Evolutionary conservation across 768 basidiomycete genomes (phyloP), one percentile per base, ranked within the genome.

Genomic region (Sporobolomyces phaffii): DNA sequence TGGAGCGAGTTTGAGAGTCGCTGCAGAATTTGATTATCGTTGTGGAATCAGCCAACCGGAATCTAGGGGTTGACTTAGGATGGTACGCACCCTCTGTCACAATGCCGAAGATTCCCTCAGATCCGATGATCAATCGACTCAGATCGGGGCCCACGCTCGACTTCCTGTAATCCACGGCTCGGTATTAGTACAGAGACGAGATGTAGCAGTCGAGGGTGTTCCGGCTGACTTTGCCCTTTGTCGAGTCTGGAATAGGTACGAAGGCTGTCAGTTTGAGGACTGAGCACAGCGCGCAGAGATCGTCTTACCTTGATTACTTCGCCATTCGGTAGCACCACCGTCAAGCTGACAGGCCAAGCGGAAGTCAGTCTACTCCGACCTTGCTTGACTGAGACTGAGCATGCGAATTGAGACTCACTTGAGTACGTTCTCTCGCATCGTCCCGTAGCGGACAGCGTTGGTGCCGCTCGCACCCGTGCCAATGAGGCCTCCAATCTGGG

Each of bases 391-490:
- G n/a, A n/a, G n/a, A n/a, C n/a, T n/a, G n/a, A n/a, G n/a, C n/a
- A n/a, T n/a, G n/a, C n/a, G 14, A 18, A 29, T 7, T 18, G 22
- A 29, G 34, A 40, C 68, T 49, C 5, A 65, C 68, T 72, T 72
- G 33, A 72, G 64, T 0, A 72, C 67, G 31, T 69, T 69, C 20
- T 73, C 75, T 2, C 72, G 41, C 73, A 72, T 72, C 14, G 67
- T 69, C 9, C 71, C 71, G 13, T 72, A 72, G 3, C 67, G 60
- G 1, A 72, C 71, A 0, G 71, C 71, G 38, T 82, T 78, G 83
- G 90, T 91, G 57, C 89, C 90, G 53, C 85, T 86, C 73, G 89
- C 91, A 9, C 89, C 88, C 1, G 90, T 94, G 7, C 86, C 87
- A 56, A 89, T 85, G 89, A 91, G 92, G 6, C 90, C 89, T 14